These are phyloP conservation scores for Calocybe cyanea DNA, from an alignment of 768 basidiomycete species.

Conservation along the genomic window DNA sequence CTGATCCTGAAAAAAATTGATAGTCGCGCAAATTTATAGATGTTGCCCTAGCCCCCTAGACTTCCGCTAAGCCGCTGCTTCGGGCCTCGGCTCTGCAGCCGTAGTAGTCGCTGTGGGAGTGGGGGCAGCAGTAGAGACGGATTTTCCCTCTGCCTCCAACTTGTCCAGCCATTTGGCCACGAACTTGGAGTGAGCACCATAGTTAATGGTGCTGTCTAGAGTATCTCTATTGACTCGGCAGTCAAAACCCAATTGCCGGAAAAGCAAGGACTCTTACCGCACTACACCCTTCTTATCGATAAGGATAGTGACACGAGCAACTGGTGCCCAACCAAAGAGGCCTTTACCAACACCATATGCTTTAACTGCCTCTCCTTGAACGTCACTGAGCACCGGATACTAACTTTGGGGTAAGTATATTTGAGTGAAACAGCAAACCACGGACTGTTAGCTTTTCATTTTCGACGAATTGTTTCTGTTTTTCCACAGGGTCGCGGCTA, in stretches of 20 bases:
- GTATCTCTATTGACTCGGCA: conserved; percentile 41
- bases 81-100: not conserved
- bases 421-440: no score
- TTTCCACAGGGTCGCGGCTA: conserved; percentile 66
- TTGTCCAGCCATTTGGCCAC: conserved; percentile 64
- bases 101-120: not conserved
- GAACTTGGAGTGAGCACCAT: conserved; percentile 65
- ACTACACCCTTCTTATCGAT: conserved; percentile 71
- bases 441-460: conserved; percentile 62
- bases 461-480: conserved; percentile 73
- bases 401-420: conserved; percentile 18
- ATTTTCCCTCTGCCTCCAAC: conserved; percentile 14
- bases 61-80: not conserved
- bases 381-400: conserved; percentile 81
- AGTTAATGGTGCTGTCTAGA: conserved; percentile 58
- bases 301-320: conserved; percentile 69
- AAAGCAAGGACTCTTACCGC: conserved; percentile 42
- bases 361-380: conserved; percentile 55
- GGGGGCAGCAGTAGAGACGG: not conserved
- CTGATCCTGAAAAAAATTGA: no score
- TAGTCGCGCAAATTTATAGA: no score
- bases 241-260: conserved; percentile 1
- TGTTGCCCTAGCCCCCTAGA: no score
- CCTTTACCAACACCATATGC: conserved; percentile 65
- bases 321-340: conserved; percentile 57